Evolutionary conservation across 805 yeast species (phyloP).

Genomic region (Barnettozyma botsteinii): DNA sequence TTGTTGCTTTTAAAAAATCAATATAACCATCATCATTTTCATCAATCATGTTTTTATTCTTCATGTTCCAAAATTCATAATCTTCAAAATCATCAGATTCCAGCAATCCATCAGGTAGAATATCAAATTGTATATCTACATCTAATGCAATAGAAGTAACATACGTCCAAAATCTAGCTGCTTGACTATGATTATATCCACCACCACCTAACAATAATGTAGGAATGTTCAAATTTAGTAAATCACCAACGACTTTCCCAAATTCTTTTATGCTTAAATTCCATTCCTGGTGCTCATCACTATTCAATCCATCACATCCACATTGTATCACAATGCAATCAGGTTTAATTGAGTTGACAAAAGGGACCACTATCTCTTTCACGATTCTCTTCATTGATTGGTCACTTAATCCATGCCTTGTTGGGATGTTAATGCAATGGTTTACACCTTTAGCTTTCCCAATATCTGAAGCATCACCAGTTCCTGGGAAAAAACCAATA

Average conservation of each 20-base stretch:
- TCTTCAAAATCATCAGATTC: constrained; percentile 39
- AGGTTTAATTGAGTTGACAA: constrained; percentile 36
- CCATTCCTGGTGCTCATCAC: constrained; percentile 65
- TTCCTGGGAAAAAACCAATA: constrained; percentile 68
- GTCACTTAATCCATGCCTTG: constrained; percentile 52
- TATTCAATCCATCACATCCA: constrained; percentile 71
- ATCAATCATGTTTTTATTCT: constrained; percentile 28
- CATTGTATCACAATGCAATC: constrained; percentile 57
- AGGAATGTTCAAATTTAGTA: constrained; percentile 31
- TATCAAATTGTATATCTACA: constrained; percentile 31
- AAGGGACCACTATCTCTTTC: constrained; percentile 38
- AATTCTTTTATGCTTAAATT: constrained; percentile 53
- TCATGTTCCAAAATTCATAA: constrained; percentile 44
- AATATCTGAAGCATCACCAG: constrained; percentile 42
- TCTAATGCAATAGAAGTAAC: constrained; percentile 26
- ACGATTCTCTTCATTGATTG: constrained; percentile 32
- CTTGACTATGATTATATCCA: constrained; percentile 59
- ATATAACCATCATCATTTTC: constrained; percentile 30
- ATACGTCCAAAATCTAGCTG: constrained; percentile 52
- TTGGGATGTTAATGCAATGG: constrained; percentile 47
- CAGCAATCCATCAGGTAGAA: constrained; percentile 48
- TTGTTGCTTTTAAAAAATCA: constrained; percentile 6
- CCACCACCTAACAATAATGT: constrained; percentile 66
- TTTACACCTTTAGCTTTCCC: constrained; percentile 35
- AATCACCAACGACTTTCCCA: constrained; percentile 28